Percentiles rank a stretch among this genome's conserved stretches.
Conservation (phyloP, 495 filamentous ascomycete genomes). For the Rhypophila decipiens region DNA sequence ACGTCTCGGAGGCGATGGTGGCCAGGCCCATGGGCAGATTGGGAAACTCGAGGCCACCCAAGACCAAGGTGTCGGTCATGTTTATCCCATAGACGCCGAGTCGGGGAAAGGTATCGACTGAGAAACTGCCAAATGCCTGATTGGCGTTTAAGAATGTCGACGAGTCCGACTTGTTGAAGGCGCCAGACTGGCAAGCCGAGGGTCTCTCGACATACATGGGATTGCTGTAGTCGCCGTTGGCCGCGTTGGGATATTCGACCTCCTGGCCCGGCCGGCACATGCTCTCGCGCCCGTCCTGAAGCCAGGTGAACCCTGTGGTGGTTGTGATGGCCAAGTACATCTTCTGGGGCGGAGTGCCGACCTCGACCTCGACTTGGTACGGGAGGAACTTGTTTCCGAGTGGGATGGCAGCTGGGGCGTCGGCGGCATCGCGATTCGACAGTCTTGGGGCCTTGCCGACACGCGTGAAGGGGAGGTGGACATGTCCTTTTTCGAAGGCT, state of each 20-base stretch:
- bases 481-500: slow-evolving; percentile 10
- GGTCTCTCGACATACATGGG: not conserved
- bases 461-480: slow-evolving; percentile 16
- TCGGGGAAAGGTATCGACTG: slow-evolving; percentile 62
- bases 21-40: slow-evolving; percentile 73
- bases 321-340: slow-evolving; percentile 58
- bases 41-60: slow-evolving; percentile 54
- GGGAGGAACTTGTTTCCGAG: slow-evolving; percentile 5
- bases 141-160: slow-evolving; percentile 54
- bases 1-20: slow-evolving; percentile 45
- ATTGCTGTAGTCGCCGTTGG: slow-evolving; percentile 1
- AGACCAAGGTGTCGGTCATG: slow-evolving; percentile 57
- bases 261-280: slow-evolving; percentile 31
- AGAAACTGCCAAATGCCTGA: slow-evolving; percentile 52
- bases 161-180: slow-evolving; percentile 53
- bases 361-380: slow-evolving; percentile 54
- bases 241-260: slow-evolving; percentile 5
- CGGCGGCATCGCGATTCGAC: slow-evolving; percentile 5
- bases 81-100: slow-evolving; percentile 61
- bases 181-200: slow-evolving; percentile 13
- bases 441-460: not conserved
- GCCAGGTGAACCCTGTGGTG: slow-evolving; percentile 71
- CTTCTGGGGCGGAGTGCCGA: slow-evolving; percentile 58
- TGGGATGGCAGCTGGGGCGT: not conserved
- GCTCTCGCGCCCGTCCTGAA: slow-evolving; percentile 50